A percentile compares a stretch with the other conserved stretches of the same genome.
These are phyloP conservation scores for Syzygium aqueum DNA, from an alignment of 345 rosid genomes.

Conservation along the genomic window DNA sequence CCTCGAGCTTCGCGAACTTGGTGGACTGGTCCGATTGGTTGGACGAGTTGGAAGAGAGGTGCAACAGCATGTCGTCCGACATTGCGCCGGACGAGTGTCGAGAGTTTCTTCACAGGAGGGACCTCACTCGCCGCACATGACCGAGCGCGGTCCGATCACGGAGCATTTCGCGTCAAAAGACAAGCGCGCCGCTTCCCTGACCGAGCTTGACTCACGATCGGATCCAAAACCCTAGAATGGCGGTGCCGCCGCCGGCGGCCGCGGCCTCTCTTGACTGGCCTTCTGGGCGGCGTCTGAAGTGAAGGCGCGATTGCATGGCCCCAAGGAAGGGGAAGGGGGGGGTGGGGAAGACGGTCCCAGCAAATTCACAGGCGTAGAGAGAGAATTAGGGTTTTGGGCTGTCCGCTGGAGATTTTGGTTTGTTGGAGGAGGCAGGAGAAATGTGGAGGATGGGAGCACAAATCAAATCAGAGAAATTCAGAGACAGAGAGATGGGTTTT, in stretches of 20 bases:
- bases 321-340: neutral
- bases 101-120: neutral
- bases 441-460: neutral
- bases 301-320: neutral
- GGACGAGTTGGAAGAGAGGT: slow-evolving; percentile 92
- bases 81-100: neutral
- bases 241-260: neutral
- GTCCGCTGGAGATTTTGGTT: neutral
- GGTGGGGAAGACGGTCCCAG: neutral
- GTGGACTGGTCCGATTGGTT: slow-evolving; percentile 95
- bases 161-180: neutral
- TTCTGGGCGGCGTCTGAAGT: neutral
- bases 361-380: neutral
- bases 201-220: neutral
- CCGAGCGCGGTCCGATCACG: neutral
- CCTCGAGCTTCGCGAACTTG: slow-evolving; percentile 98
- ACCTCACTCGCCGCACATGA: neutral
- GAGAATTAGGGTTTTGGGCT: neutral
- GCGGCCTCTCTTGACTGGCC: neutral
- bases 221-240: neutral
- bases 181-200: neutral
- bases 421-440: neutral
- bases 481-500: neutral
- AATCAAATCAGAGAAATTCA: neutral
- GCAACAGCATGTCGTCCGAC: slow-evolving; percentile 91